Conservation (phyloP, 331 rosid species). For the Rosa hybrid region DNA sequence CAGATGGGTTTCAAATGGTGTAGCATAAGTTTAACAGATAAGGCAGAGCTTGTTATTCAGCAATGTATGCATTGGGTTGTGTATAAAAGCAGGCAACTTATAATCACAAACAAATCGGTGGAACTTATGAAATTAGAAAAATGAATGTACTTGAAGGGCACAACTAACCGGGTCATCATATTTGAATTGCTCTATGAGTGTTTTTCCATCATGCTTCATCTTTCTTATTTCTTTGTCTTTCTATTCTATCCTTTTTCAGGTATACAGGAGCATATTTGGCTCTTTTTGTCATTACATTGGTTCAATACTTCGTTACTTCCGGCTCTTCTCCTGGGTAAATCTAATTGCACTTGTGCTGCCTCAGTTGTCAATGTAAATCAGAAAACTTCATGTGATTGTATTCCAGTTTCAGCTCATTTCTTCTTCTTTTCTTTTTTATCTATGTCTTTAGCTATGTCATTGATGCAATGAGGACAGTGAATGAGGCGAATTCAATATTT, state of each 20-base stretch:
- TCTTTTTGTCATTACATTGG: conserved; percentile 62
- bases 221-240: not conserved
- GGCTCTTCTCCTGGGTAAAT: conserved; percentile 92
- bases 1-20: not conserved
- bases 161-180: not conserved
- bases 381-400: conserved; percentile 9
- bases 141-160: not conserved
- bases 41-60: not conserved
- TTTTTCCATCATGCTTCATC: too few species aligned
- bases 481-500: conserved; percentile 46
- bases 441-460: conserved; percentile 52
- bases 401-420: conserved; percentile 19
- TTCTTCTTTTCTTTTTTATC: conserved; percentile 20
- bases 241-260: conserved; percentile 47
- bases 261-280: conserved; percentile 60
- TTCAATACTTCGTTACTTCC: conserved; percentile 77
- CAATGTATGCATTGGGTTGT: not conserved
- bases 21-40: not conserved
- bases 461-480: conserved; percentile 66
- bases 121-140: not conserved
- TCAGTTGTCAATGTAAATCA: conserved; percentile 8
- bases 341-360: conserved; percentile 26
- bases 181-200: not conserved
- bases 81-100: not conserved
- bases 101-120: not conserved